Evolutionary conservation across 2,329 filamentous ascomycete species (phyloP), one percentile per base, ranked within the genome.

Genomic region (Bretziella fagacearum): DNA sequence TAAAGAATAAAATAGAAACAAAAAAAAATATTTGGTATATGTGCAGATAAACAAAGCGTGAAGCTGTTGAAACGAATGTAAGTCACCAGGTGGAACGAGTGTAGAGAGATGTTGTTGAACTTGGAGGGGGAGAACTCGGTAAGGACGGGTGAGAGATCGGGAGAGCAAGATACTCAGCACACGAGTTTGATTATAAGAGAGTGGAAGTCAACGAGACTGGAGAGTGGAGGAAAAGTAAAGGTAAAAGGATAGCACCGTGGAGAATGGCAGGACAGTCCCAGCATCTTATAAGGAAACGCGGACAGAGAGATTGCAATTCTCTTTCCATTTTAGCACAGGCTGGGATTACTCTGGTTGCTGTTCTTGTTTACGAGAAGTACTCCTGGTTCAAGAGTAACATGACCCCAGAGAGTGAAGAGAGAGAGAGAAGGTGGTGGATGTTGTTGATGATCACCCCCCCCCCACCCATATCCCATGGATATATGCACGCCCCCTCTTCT

Each of bases 151-250:
- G 33, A 46, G 43, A 25, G 32, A 26, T 44, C 23, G 18, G n/a
- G 23, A 40, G 37, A 40, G 35, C 32, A 26, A 23, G 39, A 41
- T n/a, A n/a, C 39, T 33, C 25, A 39, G 25, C 1, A 35, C 22
- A 13, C 29, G 46, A 43, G 39, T 43, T 37, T 35, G 29, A 43
- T 37, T 35, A 30, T 25, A 47, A 45, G 25, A 44, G 37, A 32
- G 29, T 23, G 36, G 43, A 46, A 45, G 45, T 46, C 45, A 51
- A 51, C 45, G 36, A 51, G 49, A 51, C 45, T 45, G 45, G 37
- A 20, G 42, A 25, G 18, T 18, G 20, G 44, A 33, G 18, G 30
- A 41, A 42, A 40, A 36, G 29, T 36, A 33, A 37, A 44, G 26
- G 35, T 7, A 33, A 25, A 46, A 26, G 20, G 11, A 33, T 23